Evolutionary conservation across 1,284 basidiomycete genomes (phyloP).

Genomic region (Tylopilus sp.): DNA sequence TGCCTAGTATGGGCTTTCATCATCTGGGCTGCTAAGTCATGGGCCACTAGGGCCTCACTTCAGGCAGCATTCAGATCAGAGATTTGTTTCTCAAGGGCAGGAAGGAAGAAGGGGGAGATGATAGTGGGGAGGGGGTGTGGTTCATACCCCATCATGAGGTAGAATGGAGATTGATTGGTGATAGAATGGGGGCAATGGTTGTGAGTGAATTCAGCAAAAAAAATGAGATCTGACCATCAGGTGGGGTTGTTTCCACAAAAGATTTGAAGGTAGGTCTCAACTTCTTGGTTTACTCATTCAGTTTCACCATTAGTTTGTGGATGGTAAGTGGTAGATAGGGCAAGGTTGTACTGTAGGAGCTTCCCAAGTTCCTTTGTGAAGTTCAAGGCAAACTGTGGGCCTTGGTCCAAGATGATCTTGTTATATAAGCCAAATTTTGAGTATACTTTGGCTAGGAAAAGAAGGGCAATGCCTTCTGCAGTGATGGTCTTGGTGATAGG

Average conservation of each 20-base stretch:
- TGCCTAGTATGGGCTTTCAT: background rate
- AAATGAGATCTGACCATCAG: background rate
- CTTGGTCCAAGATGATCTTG: background rate
- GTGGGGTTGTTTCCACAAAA: background rate
- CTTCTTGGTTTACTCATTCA: background rate
- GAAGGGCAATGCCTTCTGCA: background rate
- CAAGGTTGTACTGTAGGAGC: background rate
- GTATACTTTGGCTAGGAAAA: background rate
- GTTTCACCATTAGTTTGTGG: background rate
- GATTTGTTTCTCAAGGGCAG: background rate
- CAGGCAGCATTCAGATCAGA: background rate
- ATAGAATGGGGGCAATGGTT: background rate
- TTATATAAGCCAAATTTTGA: slow-evolving; percentile 10
- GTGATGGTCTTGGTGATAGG: no score
- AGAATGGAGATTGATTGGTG: background rate
- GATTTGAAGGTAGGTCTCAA: background rate
- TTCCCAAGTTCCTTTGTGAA: background rate
- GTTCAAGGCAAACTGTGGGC: background rate
- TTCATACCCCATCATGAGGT: background rate
- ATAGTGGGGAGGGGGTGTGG: background rate
- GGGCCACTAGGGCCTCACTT: background rate
- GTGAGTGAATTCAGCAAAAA: background rate
- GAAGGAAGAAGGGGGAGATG: background rate
- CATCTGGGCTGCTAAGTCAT: background rate
- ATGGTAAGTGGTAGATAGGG: background rate